Evolutionary conservation across 768 basidiomycete genomes (phyloP).

Genomic region (Suillus alpinus): DNA sequence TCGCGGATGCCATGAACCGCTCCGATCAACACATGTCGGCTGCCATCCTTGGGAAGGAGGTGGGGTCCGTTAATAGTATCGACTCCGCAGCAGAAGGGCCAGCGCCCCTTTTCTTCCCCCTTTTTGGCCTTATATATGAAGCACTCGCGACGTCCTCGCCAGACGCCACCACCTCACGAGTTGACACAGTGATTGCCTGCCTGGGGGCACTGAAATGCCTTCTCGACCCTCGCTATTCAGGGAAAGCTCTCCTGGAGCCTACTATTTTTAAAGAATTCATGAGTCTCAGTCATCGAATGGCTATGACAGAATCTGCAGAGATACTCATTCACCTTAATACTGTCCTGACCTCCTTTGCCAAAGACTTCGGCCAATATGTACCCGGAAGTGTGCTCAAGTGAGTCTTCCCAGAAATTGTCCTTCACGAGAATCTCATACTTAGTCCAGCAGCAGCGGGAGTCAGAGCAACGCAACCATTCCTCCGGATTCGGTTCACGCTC

Average conservation of each 20-base stretch:
- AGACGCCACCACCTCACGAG: constrained; percentile 48
- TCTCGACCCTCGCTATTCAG: constrained; percentile 78
- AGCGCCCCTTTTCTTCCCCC: constrained; percentile 77
- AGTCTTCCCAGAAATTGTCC: not conserved
- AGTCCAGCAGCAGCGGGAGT: constrained; percentile 17
- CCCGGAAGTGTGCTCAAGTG: constrained; percentile 21
- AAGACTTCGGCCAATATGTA: constrained; percentile 29
- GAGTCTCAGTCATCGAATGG: constrained; percentile 84
- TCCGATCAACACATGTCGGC: constrained; percentile 66
- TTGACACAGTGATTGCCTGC: constrained; percentile 53
- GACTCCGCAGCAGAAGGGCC: constrained; percentile 50
- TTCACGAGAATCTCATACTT: constrained; percentile 6
- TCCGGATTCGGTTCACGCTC: constrained; percentile 40
- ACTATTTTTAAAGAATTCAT: constrained; percentile 88
- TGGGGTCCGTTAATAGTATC: constrained; percentile 17
- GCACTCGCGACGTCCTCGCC: constrained; percentile 67
- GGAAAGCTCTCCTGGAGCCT: constrained; percentile 76
- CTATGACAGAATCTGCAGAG: constrained; percentile 75
- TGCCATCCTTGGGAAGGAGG: constrained; percentile 73
- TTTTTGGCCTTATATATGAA: constrained; percentile 95
- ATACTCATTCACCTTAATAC: constrained; percentile 74
- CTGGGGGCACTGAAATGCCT: constrained; percentile 78
- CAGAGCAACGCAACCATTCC: constrained; percentile 37
- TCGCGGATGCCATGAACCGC: constrained; percentile 74
- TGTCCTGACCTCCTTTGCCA: constrained; percentile 59